Evolutionary conservation across 192 early-diverging fungal species (phyloP), one percentile per base, ranked within the genome.

Genomic region (Dissophora ornata): DNA sequence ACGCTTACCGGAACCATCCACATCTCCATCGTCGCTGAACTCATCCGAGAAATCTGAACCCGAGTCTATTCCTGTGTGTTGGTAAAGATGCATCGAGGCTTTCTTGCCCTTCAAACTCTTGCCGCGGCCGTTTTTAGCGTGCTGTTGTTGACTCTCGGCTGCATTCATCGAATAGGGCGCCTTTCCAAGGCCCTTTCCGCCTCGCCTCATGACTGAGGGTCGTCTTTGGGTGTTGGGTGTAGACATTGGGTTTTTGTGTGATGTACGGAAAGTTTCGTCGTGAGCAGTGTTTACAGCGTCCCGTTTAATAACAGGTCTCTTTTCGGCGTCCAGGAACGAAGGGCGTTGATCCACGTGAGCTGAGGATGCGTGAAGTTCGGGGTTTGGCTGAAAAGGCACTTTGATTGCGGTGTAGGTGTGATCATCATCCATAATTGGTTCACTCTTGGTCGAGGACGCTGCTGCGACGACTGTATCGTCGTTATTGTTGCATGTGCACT

Each of bases 401-500:
- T 77, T 77, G 26, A 62, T 61, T 9, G 73, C 64, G 25, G 30
- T 62, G 30, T 54, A 45, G 16, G 33, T 15, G n/a, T 67, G 73
- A 4, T 33, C 2, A 21, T 51, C 53, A 16, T 67, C 65, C 6
- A 38, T 26, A 2, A 15, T 45, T 18, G 63, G 55, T 16, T 48
- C 25, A 11, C 62, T 13, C 1, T 34, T 32, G 12, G 33, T 22
- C 0, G 34, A 28, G 16, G 57, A 30, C 1, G 42, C 36, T 7
- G 28, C 45, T 4, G 40, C 19, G 1, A 42, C 38, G 4, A 56
- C 15, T 4, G 30, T 29, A 18, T 32, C 42, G 16, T 22, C 51
- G 25, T 24, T 47, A 26, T 38, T 63, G 22, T 79, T 80, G 57
- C 85, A 87, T 0, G 85, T 87, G 44, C 85, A 87, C 36, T 85